Conservation (phyloP, 768 basidiomycete species). For the Agaricus subrufescens region DNA sequence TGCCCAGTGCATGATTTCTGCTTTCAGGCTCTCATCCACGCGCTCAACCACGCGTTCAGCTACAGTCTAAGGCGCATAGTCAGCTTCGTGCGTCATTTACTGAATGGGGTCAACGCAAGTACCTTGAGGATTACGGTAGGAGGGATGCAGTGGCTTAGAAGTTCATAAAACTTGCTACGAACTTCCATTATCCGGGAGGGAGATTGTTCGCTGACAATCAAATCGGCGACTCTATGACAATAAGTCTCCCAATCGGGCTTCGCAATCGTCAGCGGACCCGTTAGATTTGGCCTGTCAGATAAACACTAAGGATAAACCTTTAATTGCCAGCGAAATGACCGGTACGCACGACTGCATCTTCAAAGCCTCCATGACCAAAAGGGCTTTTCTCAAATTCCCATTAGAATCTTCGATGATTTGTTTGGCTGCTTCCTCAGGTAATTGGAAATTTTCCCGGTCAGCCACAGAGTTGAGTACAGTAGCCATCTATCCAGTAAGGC, state of each 20-base stretch:
- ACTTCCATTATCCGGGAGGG: slow-evolving; percentile 91
- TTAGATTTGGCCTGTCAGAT: slow-evolving; percentile 66
- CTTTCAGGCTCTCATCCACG: slow-evolving; percentile 87
- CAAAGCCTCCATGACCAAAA: slow-evolving; percentile 91
- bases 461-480: slow-evolving; percentile 77
- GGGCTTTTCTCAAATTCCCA: slow-evolving; percentile 92
- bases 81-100: neutral
- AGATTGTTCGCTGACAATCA: slow-evolving; percentile 86
- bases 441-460: slow-evolving; percentile 68
- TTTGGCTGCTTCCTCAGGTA: slow-evolving; percentile 73
- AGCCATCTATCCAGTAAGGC: slow-evolving; percentile 55
- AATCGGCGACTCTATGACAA: slow-evolving; percentile 85
- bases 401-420: slow-evolving; percentile 77
- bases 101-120: slow-evolving; percentile 1
- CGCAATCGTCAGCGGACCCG: slow-evolving; percentile 74
- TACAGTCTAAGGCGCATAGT: slow-evolving; percentile 59
- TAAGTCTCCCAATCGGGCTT: slow-evolving; percentile 99
- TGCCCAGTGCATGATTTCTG: slow-evolving; percentile 96
- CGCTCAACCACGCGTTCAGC: slow-evolving; percentile 82
- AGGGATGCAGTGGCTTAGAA: slow-evolving; percentile 96
- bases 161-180: slow-evolving; percentile 88
- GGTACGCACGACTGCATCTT: slow-evolving; percentile 90
- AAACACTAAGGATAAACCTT: neutral
- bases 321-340: neutral
- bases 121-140: slow-evolving; percentile 91